Conservation (phyloP, 208 protist genomes). For the Leishmania mexicana region DNA sequence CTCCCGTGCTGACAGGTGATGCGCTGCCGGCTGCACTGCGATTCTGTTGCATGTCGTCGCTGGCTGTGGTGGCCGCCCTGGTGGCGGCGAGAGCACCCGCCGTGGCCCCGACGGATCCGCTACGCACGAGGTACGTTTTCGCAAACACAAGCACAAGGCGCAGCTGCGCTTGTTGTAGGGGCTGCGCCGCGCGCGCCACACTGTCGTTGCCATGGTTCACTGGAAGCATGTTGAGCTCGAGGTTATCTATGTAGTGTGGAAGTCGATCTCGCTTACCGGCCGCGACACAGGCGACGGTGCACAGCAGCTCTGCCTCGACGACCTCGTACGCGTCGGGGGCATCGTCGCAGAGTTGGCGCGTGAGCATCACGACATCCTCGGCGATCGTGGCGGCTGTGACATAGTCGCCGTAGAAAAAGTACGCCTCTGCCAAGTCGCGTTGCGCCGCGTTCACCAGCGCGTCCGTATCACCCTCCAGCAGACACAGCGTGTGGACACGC, state of each 20-base stretch:
- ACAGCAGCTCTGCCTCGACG: slow-evolving; percentile 38
- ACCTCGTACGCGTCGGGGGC: slow-evolving; percentile 38
- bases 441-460: slow-evolving; percentile 47
- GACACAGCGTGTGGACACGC: slow-evolving; percentile 56
- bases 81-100: background rate
- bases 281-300: slow-evolving; percentile 26
- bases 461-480: slow-evolving; percentile 48
- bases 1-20: background rate
- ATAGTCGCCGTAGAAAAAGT: slow-evolving; percentile 58
- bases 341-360: slow-evolving; percentile 35
- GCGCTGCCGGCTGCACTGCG: slow-evolving; percentile 1
- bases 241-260: slow-evolving; percentile 16
- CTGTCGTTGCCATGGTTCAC: slow-evolving; percentile 5
- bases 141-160: slow-evolving; percentile 40
- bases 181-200: slow-evolving; percentile 6
- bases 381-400: slow-evolving; percentile 36
- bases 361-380: slow-evolving; percentile 55
- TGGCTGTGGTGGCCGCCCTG: background rate
- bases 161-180: slow-evolving; percentile 41
- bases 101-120: background rate
- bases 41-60: background rate
- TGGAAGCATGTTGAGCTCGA: slow-evolving; percentile 32
- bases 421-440: slow-evolving; percentile 51
- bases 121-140: slow-evolving; percentile 12
- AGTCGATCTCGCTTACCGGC: slow-evolving; percentile 29